These are phyloP conservation scores for Plasmodium cynomolgi DNA, from an alignment of 169 alveolate genomes.

Conservation along the genomic window DNA sequence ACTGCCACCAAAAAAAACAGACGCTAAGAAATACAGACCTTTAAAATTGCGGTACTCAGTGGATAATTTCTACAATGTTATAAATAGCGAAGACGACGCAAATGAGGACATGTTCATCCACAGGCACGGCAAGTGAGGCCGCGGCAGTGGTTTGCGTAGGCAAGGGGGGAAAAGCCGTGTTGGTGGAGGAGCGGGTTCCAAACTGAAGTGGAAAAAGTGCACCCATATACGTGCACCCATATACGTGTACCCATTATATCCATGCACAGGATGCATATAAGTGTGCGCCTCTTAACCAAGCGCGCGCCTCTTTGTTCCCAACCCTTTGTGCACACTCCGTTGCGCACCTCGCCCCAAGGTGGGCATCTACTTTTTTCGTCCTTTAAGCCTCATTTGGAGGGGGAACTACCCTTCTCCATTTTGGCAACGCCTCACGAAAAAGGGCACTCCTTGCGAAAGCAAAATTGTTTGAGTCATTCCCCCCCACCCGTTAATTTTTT, in stretches of 20 bases:
- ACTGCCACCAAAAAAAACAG: not conserved
- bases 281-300: not conserved
- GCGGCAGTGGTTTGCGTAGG: not conserved
- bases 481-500: not conserved
- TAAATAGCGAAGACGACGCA: conserved; percentile 63
- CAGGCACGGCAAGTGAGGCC: not conserved
- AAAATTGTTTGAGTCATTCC: conserved; percentile 6
- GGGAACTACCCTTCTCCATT: not conserved
- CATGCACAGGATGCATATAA: not conserved
- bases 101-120: conserved; percentile 27
- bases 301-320: not conserved
- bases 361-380: not conserved
- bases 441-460: not conserved
- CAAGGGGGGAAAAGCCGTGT: not conserved
- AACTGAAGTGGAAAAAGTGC: not conserved
- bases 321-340: not conserved
- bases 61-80: conserved; percentile 46
- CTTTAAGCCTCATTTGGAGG: not conserved
- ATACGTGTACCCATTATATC: not conserved
- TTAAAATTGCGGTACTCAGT: conserved; percentile 27
- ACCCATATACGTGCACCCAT: not conserved
- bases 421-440: not conserved
- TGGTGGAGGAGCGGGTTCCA: not conserved
- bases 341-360: not conserved
- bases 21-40: not conserved